Percentiles rank a stretch among this genome's conserved stretches.
Evolutionary conservation across 257 asterid species (phyloP).

Genomic region (Sherardia arvensis): DNA sequence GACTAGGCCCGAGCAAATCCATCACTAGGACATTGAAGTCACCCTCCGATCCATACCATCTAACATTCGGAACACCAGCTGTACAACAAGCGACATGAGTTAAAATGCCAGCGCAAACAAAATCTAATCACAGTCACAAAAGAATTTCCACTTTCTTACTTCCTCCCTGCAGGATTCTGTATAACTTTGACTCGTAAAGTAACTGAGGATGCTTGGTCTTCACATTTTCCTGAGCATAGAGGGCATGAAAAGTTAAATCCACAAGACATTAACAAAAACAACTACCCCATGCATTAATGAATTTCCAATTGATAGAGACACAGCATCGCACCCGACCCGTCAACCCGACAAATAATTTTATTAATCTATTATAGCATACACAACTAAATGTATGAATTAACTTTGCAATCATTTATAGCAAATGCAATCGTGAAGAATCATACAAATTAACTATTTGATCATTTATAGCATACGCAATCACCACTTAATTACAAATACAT

Average conservation of each 20-base stretch:
- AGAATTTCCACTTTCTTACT: constrained; percentile 38
- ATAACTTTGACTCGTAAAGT: constrained; percentile 86
- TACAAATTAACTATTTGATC: no score
- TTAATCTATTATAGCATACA: background rate
- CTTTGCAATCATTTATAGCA: background rate
- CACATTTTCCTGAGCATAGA: constrained; percentile 56
- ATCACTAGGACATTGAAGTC: constrained; percentile 94
- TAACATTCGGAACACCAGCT: constrained; percentile 93
- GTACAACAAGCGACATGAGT: constrained; percentile 27
- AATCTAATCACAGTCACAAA: background rate
- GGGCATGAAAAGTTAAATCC: background rate
- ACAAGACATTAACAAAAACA: background rate
- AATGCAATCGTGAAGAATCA: background rate
- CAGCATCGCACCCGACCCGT: background rate
- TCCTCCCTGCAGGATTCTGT: constrained; percentile 96
- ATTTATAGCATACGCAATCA: background rate
- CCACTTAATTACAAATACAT: no score
- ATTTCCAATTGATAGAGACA: background rate
- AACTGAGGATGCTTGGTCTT: constrained; percentile 97
- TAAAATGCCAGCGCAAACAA: constrained; percentile 9
- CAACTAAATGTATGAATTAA: background rate
- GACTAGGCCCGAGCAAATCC: constrained; percentile 99
- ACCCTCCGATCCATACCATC: constrained; percentile 96
- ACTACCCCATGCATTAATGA: background rate
- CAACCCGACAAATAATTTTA: background rate